Base-by-base conservation (phyloP, 148 eudicot genomes). In the Dysphania ambrosioides region DNA sequence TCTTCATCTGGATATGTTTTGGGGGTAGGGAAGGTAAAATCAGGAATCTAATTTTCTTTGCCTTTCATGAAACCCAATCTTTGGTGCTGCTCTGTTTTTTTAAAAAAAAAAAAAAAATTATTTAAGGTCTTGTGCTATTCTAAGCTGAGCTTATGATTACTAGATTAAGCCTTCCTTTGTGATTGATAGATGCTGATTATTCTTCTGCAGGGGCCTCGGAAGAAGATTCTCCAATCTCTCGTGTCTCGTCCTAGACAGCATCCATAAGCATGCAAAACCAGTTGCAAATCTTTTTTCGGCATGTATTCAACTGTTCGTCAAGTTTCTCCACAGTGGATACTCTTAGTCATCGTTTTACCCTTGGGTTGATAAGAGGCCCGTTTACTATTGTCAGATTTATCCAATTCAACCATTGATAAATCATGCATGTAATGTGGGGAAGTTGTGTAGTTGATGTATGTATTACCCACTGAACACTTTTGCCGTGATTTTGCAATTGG, bases 171-270 rank as follows among this genome's bases (percentile, higher is more conserved):
- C n/a, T 42, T 16, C 30, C 0, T 32, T 53, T 26, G 5, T 27
- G 63, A 56, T 63, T 64, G 44, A 47, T n/a, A 29, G 6, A 59
- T 34, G 42, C 51, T 53, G 40, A 47, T 47, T 47, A 15, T 51
- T 72, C 31, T 66, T 53, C 23, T 84, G 71, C 88, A 95, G 96
- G 97, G 98, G 4, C 98, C 97, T 6, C 88, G 98, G 76, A 95
- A 90, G 87, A 90, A 86, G 80, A 90, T 95, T 74, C 79, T 87
- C 40, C 93, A 90, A 61, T 85, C 97, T 21, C 63, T 91, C 77
- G 51, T 61, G 75, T 32, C 85, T 63, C 93, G 85, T n/a, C n/a
- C n/a, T 74, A 86, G 83, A 75, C 82, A 82, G 75, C 82, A 29
- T 30, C 72, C 80, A 53, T 79, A 83, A 72, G 21, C 35, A 56